Conservation (phyloP, 768 basidiomycete genomes). For the Suillus bovinus region DNA sequence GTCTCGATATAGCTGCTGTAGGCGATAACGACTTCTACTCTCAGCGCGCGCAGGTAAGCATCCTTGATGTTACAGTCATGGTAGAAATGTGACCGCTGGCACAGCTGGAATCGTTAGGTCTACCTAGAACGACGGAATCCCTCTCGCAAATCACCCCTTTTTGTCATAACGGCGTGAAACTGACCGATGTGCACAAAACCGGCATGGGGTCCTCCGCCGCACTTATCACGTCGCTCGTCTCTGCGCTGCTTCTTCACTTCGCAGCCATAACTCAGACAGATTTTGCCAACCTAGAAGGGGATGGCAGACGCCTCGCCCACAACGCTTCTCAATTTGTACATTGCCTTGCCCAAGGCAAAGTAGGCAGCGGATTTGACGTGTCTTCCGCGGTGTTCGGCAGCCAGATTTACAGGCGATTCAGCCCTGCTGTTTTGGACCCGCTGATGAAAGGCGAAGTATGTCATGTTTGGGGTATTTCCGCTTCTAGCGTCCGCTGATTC, state of each 20-base stretch:
- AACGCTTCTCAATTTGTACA: slow-evolving; percentile 95
- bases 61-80: neutral
- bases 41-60: slow-evolving; percentile 78
- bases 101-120: slow-evolving; percentile 62
- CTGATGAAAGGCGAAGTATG: slow-evolving; percentile 53
- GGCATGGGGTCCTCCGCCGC: slow-evolving; percentile 97
- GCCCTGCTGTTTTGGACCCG: slow-evolving; percentile 63
- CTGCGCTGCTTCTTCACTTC: slow-evolving; percentile 80
- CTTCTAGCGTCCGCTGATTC: slow-evolving; percentile 1
- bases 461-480: neutral
- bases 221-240: slow-evolving; percentile 92
- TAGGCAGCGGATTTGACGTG: slow-evolving; percentile 97
- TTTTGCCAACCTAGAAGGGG: slow-evolving; percentile 43
- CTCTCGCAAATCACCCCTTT: slow-evolving; percentile 78
- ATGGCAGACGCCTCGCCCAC: slow-evolving; percentile 70
- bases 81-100: slow-evolving; percentile 4
- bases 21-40: slow-evolving; percentile 99
- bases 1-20: slow-evolving; percentile 77
- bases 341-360: slow-evolving; percentile 96
- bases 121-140: slow-evolving; percentile 64
- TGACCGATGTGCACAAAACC: slow-evolving; percentile 93
- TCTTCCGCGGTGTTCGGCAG: slow-evolving; percentile 93
- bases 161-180: slow-evolving; percentile 60
- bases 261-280: slow-evolving; percentile 54
- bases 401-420: slow-evolving; percentile 89